phyloP scores from a whole-genome alignment of 2,329 filamentous ascomycete genomes.

The Pseudogymnoascus sp. region DNA sequence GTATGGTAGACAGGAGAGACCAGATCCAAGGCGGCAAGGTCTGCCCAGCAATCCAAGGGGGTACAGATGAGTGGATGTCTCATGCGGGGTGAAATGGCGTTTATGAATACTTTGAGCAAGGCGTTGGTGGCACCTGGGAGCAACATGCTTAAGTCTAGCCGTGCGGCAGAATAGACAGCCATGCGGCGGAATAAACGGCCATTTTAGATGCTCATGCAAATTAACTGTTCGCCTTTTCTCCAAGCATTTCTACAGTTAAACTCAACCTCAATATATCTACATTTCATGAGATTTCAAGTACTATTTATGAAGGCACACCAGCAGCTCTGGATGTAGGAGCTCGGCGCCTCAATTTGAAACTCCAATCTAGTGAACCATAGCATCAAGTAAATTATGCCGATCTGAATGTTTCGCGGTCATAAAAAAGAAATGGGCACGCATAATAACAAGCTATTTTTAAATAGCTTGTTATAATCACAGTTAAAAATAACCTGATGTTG shows the following conservation, averaged over 20 bases:
- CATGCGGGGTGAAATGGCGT: neutral
- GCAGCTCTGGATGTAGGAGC: neutral
- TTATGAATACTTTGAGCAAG: conserved; percentile 2
- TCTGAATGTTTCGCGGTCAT: neutral
- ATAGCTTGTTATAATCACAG: neutral
- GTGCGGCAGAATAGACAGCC: neutral
- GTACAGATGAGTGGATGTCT: neutral
- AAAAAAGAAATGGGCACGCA: neutral
- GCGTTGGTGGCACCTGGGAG: conserved; percentile 3
- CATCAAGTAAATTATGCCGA: neutral
- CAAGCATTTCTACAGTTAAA: neutral
- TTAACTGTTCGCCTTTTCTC: neutral
- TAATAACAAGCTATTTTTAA: no score
- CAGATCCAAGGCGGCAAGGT: neutral
- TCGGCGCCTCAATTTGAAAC: neutral
- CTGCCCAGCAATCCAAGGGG: neutral
- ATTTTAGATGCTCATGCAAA: neutral
- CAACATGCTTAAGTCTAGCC: conserved; percentile 1
- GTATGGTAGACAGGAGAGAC: neutral
- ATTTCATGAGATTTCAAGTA: neutral
- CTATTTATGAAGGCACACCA: neutral
- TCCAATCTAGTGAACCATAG: neutral
- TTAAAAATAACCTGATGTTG: neutral
- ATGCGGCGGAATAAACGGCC: neutral
- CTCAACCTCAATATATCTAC: neutral